These are phyloP conservation scores for Plasmodium falciparum DNA, from an alignment of 169 alveolate species.

Conservation along the genomic window DNA sequence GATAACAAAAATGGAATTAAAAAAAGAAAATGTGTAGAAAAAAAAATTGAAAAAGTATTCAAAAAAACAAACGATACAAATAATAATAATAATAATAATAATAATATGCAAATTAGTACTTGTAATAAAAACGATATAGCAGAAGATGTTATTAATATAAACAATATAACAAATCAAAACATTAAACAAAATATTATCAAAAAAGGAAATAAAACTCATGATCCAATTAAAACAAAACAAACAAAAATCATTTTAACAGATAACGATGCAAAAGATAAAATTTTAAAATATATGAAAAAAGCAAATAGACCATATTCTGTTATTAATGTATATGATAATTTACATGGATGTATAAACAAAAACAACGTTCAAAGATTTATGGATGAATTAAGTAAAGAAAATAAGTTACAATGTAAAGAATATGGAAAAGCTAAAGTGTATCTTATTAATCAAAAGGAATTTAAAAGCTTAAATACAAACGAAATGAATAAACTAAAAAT, in stretches of 20 bases:
- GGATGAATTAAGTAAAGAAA: constrained; percentile 83
- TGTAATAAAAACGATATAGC: constrained; percentile 17
- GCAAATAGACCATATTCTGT: constrained; percentile 88
- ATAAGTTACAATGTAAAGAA: constrained; percentile 85
- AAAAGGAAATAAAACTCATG: constrained; percentile 16
- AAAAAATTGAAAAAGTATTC: neutral
- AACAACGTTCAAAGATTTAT: constrained; percentile 81
- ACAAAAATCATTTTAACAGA: constrained; percentile 29
- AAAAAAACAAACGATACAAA: constrained; percentile 14
- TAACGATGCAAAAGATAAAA: constrained; percentile 78
- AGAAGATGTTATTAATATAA: constrained; percentile 5
- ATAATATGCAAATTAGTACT: constrained; percentile 7
- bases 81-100: constrained; percentile 15
- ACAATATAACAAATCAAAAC: too few species aligned
- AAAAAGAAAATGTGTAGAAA: constrained; percentile 17
- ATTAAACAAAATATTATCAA: neutral
- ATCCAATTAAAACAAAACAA: constrained; percentile 31
- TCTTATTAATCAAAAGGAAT: constrained; percentile 83
- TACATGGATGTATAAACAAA: constrained; percentile 83
- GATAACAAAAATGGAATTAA: neutral
- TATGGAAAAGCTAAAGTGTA: constrained; percentile 90
- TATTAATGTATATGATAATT: constrained; percentile 85
- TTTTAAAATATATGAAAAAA: constrained; percentile 86
- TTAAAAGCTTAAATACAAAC: constrained; percentile 48
- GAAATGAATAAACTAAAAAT: constrained; percentile 48